Conservation (phyloP, 805 yeast species). For the Lipomyces anomalus region DNA sequence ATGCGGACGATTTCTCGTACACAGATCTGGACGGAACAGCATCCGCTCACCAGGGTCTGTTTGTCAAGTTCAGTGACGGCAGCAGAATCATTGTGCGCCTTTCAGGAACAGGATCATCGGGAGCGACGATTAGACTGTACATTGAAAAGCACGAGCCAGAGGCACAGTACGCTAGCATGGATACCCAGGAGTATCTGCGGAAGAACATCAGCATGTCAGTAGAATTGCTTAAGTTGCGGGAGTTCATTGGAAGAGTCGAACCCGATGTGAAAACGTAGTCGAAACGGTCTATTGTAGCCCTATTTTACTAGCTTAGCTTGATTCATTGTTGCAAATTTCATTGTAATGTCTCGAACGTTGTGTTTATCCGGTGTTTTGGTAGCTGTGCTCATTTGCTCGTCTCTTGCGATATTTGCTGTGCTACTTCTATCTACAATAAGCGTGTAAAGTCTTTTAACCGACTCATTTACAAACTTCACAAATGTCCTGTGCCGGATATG, state of each 20-base stretch:
- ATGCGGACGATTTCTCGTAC: constrained; percentile 84
- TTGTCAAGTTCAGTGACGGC: constrained; percentile 73
- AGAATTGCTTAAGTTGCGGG: constrained; percentile 62
- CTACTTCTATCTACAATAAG: too few relatives aligned
- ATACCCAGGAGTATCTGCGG: constrained; percentile 64
- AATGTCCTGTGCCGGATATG: too few relatives aligned
- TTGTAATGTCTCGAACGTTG: too few relatives aligned
- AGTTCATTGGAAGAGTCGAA: constrained; percentile 69
- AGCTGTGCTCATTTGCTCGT: too few relatives aligned
- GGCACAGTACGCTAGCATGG: constrained; percentile 40
- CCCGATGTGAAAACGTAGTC: constrained; percentile 81
- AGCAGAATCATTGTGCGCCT: constrained; percentile 81
- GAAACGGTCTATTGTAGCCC: not conserved
- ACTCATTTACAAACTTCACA: too few relatives aligned
- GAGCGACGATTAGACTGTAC: constrained; percentile 92
- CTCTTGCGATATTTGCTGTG: too few relatives aligned
- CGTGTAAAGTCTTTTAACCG: too few relatives aligned
- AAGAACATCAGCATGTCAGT: constrained; percentile 59
- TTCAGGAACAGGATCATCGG: constrained; percentile 96
- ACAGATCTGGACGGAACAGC: constrained; percentile 93
- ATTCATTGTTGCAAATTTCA: not conserved
- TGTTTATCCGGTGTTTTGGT: too few relatives aligned
- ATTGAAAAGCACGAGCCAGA: constrained; percentile 76
- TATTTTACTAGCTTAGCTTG: not conserved
- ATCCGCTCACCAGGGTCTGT: constrained; percentile 81